Evolutionary conservation across 345 rosid genomes (phyloP).

Genomic region (Dipteronia sinensis): DNA sequence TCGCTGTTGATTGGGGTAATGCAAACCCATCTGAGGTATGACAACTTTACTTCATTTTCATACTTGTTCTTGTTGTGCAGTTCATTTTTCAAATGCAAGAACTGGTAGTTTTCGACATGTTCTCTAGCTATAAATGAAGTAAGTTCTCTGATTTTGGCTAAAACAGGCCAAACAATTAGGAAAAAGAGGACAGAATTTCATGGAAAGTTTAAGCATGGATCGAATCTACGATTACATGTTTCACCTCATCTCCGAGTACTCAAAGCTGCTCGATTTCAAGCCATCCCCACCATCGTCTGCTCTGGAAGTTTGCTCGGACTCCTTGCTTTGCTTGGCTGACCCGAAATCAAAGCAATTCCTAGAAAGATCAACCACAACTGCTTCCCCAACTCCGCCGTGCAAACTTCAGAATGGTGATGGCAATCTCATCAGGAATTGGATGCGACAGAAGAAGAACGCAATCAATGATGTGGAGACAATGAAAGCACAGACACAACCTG

Average conservation of each 20-base stretch:
- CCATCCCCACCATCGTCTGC: conserved; percentile 74
- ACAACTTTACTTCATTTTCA: not conserved
- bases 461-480: conserved; percentile 41
- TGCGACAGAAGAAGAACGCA: conserved; percentile 43
- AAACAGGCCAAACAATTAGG: conserved; percentile 76
- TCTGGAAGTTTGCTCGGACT: conserved; percentile 63
- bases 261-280: conserved; percentile 75
- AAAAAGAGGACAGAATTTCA: conserved; percentile 67
- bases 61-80: too few relatives aligned
- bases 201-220: conserved; percentile 73
- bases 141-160: not conserved
- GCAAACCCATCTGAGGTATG: conserved; percentile 61
- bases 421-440: conserved; percentile 37
- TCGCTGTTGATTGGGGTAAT: conserved; percentile 90
- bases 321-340: conserved; percentile 80
- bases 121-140: not conserved
- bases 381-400: conserved; percentile 57
- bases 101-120: not conserved
- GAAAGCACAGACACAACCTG: conserved; percentile 19
- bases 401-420: conserved; percentile 39
- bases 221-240: conserved; percentile 83
- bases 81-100: too few relatives aligned
- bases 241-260: conserved; percentile 72
- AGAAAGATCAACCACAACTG: conserved; percentile 40
- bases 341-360: conserved; percentile 53